A percentile compares a stretch with the other conserved stretches of the same genome.
phyloP scores from a whole-genome alignment of 176 grass and related monocot species.

The maize (Zea mays) region DNA sequence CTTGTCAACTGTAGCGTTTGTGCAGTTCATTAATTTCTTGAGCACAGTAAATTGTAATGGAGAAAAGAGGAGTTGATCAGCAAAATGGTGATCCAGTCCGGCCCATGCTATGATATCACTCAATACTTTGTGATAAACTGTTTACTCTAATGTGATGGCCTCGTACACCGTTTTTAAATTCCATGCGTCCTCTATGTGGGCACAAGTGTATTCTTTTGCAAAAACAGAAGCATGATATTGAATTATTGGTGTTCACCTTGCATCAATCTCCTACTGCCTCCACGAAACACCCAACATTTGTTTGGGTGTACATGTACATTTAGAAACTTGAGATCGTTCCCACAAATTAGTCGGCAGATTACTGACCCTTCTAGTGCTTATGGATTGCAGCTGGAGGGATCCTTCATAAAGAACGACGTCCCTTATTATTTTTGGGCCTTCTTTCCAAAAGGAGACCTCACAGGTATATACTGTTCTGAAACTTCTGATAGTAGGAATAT shows the following conservation, averaged over 20 bases:
- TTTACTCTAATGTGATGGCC: neutral
- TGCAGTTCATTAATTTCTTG: neutral
- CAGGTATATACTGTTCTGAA: conserved; percentile 54
- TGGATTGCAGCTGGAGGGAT: conserved; percentile 81
- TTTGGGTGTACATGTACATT: neutral
- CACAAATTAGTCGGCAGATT: neutral
- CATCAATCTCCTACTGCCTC: neutral
- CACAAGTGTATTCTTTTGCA: neutral
- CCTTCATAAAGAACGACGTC: conserved; percentile 66
- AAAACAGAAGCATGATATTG: neutral
- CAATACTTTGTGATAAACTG: neutral
- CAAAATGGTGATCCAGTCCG: neutral
- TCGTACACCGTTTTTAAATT: neutral
- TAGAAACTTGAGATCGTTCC: neutral
- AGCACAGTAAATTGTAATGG: neutral
- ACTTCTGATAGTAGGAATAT: neutral
- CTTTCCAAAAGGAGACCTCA: conserved; percentile 67
- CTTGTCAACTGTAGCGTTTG: neutral
- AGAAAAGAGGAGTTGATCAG: neutral
- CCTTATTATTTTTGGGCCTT: conserved; percentile 93
- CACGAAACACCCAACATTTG: neutral
- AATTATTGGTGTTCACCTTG: neutral
- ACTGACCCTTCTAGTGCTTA: neutral
- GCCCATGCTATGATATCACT: neutral
- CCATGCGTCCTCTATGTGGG: neutral